Evolutionary conservation across 2,329 filamentous ascomycete species (phyloP).

Genomic region (Aspergillus aculeatus): DNA sequence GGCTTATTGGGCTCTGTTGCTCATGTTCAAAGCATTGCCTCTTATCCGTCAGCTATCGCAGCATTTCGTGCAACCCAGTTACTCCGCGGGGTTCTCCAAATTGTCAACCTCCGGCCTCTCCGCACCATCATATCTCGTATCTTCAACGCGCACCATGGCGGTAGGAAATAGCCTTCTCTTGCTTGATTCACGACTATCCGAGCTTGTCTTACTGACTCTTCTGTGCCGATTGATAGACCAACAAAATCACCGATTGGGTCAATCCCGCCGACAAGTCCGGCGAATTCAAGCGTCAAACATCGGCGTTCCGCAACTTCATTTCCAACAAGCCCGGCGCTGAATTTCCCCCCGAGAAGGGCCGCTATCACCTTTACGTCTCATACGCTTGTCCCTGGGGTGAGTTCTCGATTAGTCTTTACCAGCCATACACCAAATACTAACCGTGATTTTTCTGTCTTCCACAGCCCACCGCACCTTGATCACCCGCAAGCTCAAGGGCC

Average conservation of each 20-base stretch:
- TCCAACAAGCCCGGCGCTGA: conserved; percentile 67
- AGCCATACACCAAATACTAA: too few species aligned
- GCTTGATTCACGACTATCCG: not conserved
- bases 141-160: conserved; percentile 32
- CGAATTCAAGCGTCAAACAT: conserved; percentile 88
- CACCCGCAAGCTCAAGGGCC: conserved; percentile 82
- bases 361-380: conserved; percentile 93
- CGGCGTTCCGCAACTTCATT: conserved; percentile 78
- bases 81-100: conserved; percentile 13
- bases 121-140: conserved; percentile 16
- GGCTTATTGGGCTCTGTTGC: conserved; percentile 8
- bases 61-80: conserved; percentile 18
- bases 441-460: not conserved
- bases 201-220: not conserved
- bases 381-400: conserved; percentile 88
- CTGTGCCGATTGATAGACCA: conserved; percentile 16
- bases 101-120: conserved; percentile 21
- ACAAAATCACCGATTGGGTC: conserved; percentile 80
- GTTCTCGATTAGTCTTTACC: not conserved
- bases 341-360: conserved; percentile 80
- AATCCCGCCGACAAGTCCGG: conserved; percentile 72
- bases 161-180: conserved; percentile 22
- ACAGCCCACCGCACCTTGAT: conserved; percentile 84
- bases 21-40: conserved; percentile 28
- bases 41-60: conserved; percentile 22